Evolutionary conservation across 2,329 filamentous ascomycete genomes (phyloP).

Genomic region (Fusarium dlaminii): DNA sequence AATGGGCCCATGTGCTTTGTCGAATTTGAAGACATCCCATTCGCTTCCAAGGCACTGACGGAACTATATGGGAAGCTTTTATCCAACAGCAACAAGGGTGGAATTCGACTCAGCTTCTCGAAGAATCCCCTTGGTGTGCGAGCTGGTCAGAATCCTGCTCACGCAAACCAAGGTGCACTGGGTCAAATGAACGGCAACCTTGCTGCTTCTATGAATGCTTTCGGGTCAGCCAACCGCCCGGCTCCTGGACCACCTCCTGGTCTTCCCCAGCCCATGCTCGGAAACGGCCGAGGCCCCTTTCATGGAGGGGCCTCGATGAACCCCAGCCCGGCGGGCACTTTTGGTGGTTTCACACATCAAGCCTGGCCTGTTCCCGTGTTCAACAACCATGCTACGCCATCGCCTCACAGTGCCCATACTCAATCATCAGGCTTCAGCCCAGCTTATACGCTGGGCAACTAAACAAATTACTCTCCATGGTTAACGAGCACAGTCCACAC

Average conservation of each 20-base stretch:
- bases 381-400: slow-evolving; percentile 17
- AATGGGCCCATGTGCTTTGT: slow-evolving; percentile 99
- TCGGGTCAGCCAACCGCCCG: slow-evolving; percentile 76
- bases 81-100: slow-evolving; percentile 92
- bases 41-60: slow-evolving; percentile 88
- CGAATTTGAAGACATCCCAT: slow-evolving; percentile 93
- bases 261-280: slow-evolving; percentile 76
- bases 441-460: slow-evolving; percentile 4
- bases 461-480: neutral
- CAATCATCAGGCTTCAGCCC: slow-evolving; percentile 38
- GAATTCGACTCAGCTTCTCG: slow-evolving; percentile 94
- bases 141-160: slow-evolving; percentile 71
- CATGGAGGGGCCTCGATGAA: slow-evolving; percentile 35
- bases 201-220: slow-evolving; percentile 62
- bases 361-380: slow-evolving; percentile 40
- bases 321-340: slow-evolving; percentile 28
- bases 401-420: slow-evolving; percentile 28
- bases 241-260: slow-evolving; percentile 91
- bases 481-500: neutral
- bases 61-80: slow-evolving; percentile 88
- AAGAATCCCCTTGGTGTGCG: slow-evolving; percentile 96
- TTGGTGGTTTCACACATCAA: slow-evolving; percentile 30
- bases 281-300: slow-evolving; percentile 42
- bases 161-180: slow-evolving; percentile 53
- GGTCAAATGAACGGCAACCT: slow-evolving; percentile 69